Evolutionary conservation across 108 stramenopile genomes (phyloP).

Genomic region (Skeletonema marinoi): DNA sequence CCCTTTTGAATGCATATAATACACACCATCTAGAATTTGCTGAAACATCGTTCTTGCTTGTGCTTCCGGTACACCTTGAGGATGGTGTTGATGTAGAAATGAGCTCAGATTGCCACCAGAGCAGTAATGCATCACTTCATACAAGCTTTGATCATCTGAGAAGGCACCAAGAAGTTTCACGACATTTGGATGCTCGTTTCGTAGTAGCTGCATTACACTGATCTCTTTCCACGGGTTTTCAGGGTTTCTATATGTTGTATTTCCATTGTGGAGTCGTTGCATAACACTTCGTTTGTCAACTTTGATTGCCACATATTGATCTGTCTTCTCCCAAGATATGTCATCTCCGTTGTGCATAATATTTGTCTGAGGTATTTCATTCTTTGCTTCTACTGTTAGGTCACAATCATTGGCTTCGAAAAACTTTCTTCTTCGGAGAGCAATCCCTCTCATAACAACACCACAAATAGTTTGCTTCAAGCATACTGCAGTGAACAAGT

Average conservation of each 20-base stretch:
- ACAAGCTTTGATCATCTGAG: conserved; percentile 75
- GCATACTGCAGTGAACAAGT: conserved; percentile 21
- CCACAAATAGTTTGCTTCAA: conserved; percentile 37
- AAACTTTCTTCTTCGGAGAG: conserved; percentile 1
- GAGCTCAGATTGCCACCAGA: conserved; percentile 78
- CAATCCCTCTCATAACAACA: conserved; percentile 20
- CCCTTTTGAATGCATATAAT: conserved; percentile 75
- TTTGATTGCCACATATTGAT: conserved; percentile 77
- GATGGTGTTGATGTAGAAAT: conserved; percentile 54
- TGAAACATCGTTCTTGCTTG: conserved; percentile 76
- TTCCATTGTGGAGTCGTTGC: conserved; percentile 40
- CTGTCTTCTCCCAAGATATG: conserved; percentile 66
- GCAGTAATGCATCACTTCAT: conserved; percentile 86
- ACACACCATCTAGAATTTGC: conserved; percentile 78
- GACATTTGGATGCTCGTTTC: conserved; percentile 61
- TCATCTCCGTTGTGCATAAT: not conserved
- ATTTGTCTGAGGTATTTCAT: not conserved
- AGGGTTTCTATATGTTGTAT: conserved; percentile 53
- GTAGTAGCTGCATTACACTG: conserved; percentile 81
- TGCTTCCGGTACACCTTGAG: conserved; percentile 70
- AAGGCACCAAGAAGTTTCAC: conserved; percentile 68
- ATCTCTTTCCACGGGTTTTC: conserved; percentile 93
- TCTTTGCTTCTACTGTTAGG: not conserved
- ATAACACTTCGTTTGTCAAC: conserved; percentile 77
- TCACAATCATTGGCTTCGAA: not conserved